Percentiles rank a stretch among this genome's conserved stretches.
Evolutionary conservation across 2,329 filamentous ascomycete species (phyloP).

Genomic region (Claviceps purpurea): DNA sequence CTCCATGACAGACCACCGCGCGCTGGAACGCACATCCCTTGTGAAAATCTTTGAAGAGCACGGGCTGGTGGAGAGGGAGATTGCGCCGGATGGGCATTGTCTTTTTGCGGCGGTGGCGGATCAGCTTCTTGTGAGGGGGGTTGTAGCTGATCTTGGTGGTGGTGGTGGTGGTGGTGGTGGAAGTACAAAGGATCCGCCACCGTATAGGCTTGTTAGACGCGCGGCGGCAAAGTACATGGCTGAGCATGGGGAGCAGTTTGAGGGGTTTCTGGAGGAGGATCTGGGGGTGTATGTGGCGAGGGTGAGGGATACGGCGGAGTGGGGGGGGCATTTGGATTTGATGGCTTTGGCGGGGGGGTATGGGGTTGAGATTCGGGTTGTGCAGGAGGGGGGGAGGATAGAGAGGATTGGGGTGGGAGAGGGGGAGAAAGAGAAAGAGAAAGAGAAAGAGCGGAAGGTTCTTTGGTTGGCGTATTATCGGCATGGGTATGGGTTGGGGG

Average conservation of each 20-base stretch:
- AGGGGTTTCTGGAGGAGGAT: conserved; percentile 73
- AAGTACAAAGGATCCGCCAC: conserved; percentile 13
- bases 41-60: conserved; percentile 48
- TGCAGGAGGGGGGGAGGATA: conserved; percentile 64
- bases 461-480: conserved; percentile 92
- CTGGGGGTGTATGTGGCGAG: conserved; percentile 59
- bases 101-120: conserved; percentile 58
- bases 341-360: conserved; percentile 73
- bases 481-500: conserved; percentile 84
- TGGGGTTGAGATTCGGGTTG: conserved; percentile 64
- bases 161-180: conserved; percentile 3
- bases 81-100: conserved; percentile 87
- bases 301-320: conserved; percentile 80
- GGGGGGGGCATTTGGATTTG: conserved; percentile 89
- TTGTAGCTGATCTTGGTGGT: neutral
- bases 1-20: conserved; percentile 58
- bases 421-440: conserved; percentile 11
- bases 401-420: conserved; percentile 51
- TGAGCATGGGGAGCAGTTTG: conserved; percentile 65
- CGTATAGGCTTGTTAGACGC: conserved; percentile 54
- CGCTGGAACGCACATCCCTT: conserved; percentile 59
- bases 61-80: conserved; percentile 59
- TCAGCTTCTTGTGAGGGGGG: conserved; percentile 1
- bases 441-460: conserved; percentile 31
- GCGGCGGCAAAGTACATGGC: conserved; percentile 68